These are phyloP conservation scores for Cornus controversa DNA, from an alignment of 148 eudicot species.

Conservation along the genomic window DNA sequence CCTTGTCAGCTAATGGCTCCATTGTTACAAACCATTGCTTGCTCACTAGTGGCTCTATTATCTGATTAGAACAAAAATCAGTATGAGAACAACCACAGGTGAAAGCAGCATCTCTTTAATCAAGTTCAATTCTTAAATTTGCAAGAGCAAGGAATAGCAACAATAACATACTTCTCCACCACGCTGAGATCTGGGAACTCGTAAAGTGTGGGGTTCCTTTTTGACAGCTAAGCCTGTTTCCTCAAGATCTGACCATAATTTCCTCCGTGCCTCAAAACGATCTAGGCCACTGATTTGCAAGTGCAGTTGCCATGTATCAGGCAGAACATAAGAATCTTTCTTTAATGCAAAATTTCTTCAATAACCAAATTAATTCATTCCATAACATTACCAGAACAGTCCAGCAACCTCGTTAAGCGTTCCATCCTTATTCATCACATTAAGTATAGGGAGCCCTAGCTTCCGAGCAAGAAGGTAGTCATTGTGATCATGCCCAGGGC, in stretches of 20 bases:
- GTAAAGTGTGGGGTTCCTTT: conserved; percentile 73
- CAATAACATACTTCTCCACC: conserved; percentile 84
- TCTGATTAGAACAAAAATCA: conserved; percentile 36
- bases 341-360: conserved; percentile 2
- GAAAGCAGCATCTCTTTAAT: conserved; percentile 3
- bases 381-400: conserved; percentile 55
- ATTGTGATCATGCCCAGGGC: conserved; percentile 99
- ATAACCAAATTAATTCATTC: background rate
- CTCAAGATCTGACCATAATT: conserved; percentile 83
- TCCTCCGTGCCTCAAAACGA: conserved; percentile 93
- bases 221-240: conserved; percentile 85
- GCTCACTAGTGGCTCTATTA: conserved; percentile 94
- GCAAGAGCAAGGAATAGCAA: conserved; percentile 5
- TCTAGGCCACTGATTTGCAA: conserved; percentile 72
- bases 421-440: conserved; percentile 95
- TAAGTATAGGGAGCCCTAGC: conserved; percentile 92
- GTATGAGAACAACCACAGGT: conserved; percentile 7
- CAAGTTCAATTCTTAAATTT: background rate
- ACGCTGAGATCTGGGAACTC: conserved; percentile 97
- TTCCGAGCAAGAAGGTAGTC: conserved; percentile 95
- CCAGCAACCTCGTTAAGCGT: conserved; percentile 95
- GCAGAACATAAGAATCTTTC: background rate
- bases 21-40: conserved; percentile 98
- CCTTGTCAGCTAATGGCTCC: conserved; percentile 92
- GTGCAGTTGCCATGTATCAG: conserved; percentile 14